Percentiles rank a stretch among this genome's conserved stretches.
Evolutionary conservation across 164 flowering plant genomes (phyloP).

Genomic region (Berberis vulgaris): DNA sequence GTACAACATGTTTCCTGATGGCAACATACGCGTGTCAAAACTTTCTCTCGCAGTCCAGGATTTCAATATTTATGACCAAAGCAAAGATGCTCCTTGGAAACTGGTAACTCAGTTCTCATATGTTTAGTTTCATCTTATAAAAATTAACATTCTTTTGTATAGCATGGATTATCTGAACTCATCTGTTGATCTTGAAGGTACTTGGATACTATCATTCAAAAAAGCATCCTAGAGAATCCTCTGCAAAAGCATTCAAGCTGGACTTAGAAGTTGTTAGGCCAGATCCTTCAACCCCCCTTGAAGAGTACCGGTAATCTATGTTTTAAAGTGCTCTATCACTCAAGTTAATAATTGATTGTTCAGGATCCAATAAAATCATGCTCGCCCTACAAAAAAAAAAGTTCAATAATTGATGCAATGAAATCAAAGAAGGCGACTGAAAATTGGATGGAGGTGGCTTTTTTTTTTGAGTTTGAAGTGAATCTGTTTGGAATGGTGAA

Average conservation of each 20-base stretch:
- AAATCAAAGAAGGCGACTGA: no score
- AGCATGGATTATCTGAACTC: no score
- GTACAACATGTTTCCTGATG: conserved; percentile 59
- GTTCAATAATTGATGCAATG: no score
- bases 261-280: conserved; percentile 85
- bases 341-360: neutral
- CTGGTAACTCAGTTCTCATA: conserved; percentile 33
- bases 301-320: conserved; percentile 72
- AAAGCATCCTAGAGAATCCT: conserved; percentile 71
- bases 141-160: neutral
- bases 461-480: no score
- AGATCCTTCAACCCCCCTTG: conserved; percentile 76
- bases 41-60: conserved; percentile 60
- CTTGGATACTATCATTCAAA: conserved; percentile 74
- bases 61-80: conserved; percentile 61
- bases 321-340: neutral
- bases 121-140: neutral
- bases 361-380: neutral
- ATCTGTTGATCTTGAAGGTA: conserved; percentile 37
- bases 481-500: no score
- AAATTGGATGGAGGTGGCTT: no score
- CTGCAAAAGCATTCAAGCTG: conserved; percentile 72
- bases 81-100: conserved; percentile 85
- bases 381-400: no score
- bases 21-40: conserved; percentile 56